Evolutionary conservation across 1,284 basidiomycete species (phyloP).

Genomic region (Bondarzewia mesenterica): DNA sequence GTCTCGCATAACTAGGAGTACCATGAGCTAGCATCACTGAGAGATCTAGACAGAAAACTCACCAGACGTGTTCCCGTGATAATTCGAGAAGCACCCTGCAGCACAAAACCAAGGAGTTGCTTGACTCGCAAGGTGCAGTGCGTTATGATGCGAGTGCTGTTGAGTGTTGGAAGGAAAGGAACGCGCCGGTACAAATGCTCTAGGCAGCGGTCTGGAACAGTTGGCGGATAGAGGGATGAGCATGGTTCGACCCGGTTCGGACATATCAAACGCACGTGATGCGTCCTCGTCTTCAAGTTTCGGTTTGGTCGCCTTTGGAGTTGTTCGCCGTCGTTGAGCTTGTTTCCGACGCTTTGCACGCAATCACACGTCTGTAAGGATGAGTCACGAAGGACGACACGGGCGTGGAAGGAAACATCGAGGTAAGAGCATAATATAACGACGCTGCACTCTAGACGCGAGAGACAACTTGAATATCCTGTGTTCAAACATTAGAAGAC

Average conservation of each 20-base stretch:
- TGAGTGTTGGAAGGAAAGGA: neutral
- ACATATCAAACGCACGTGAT: neutral
- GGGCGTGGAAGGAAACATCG: constrained; percentile 25
- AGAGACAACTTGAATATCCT: neutral
- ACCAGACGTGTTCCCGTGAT: neutral
- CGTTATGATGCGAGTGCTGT: neutral
- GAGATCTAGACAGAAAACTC: neutral
- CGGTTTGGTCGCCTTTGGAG: neutral
- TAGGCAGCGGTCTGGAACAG: no score
- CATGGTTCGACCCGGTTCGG: no score
- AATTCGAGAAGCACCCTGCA: neutral
- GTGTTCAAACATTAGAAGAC: constrained; percentile 35
- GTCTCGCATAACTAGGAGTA: constrained; percentile 16
- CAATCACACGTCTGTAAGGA: constrained; percentile 15
- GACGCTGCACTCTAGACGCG: constrained; percentile 2
- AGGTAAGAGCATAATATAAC: constrained; percentile 30
- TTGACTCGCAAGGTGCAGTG: neutral
- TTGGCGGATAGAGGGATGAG: no score
- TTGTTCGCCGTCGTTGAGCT: neutral
- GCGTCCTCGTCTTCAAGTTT: no score
- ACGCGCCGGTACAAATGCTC: neutral
- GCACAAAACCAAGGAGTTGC: neutral
- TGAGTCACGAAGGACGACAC: constrained; percentile 39
- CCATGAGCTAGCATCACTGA: neutral
- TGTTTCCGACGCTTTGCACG: neutral